These are phyloP conservation scores for Mucor irregularis DNA, from an alignment of 371 early-diverging fungal species.

Conservation along the genomic window DNA sequence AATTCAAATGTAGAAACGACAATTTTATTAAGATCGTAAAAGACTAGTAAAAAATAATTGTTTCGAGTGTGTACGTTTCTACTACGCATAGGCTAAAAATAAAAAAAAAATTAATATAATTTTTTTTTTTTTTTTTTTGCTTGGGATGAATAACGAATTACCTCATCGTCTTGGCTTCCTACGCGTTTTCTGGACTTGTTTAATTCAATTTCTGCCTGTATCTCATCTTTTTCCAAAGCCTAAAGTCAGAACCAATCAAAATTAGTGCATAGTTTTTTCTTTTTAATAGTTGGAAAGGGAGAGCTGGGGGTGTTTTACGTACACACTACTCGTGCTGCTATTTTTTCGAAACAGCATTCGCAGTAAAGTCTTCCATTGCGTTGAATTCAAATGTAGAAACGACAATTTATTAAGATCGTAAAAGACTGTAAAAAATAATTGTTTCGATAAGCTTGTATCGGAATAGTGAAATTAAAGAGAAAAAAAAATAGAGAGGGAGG, in stretches of 20 bases:
- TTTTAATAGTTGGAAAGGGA: neutral
- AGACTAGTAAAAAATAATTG: no score
- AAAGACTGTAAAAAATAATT: no score
- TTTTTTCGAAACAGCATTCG: no score
- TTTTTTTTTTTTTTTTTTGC: neutral
- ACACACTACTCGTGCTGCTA: neutral
- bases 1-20: no score
- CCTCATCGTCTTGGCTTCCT: neutral
- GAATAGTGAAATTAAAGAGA: neutral
- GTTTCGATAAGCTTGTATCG: neutral
- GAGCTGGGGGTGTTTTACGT: neutral
- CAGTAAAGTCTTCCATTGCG: no score
- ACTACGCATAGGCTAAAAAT: neutral
- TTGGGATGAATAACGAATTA: no score
- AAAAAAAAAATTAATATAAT: neutral
- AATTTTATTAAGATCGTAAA: no score
- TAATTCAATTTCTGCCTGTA: neutral
- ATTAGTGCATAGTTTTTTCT: no score
- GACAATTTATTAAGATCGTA: no score
- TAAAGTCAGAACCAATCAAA: neutral
- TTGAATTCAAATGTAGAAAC: no score
- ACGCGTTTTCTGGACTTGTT: neutral
- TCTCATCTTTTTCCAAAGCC: constrained; percentile 4
- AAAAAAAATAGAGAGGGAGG: neutral
- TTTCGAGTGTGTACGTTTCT: no score